phyloP scores from a whole-genome alignment of 2,329 filamentous ascomycete genomes.

The Fusarium chlamydosporum region DNA sequence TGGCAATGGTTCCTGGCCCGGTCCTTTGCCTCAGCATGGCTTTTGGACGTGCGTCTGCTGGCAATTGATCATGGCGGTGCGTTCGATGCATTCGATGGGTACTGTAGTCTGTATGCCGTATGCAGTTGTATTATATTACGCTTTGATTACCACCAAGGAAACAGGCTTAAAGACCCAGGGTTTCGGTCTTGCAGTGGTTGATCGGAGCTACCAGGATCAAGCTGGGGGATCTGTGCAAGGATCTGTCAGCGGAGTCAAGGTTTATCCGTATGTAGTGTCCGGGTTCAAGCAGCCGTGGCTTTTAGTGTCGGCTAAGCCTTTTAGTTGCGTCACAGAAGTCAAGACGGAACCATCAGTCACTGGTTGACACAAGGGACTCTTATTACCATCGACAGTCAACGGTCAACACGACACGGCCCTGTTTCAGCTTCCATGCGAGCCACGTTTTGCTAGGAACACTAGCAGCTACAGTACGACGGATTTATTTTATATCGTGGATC shows the following conservation, averaged over 20 bases:
- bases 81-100: no score
- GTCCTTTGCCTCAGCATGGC: not conserved
- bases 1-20: slow-evolving; percentile 5
- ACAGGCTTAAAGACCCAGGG: slow-evolving; percentile 6
- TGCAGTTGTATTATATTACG: not conserved
- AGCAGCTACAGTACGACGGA: slow-evolving; percentile 9
- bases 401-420: slow-evolving; percentile 22
- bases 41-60: slow-evolving; percentile 3
- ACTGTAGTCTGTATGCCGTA: no score
- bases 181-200: slow-evolving; percentile 36
- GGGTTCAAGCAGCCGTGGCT: slow-evolving; percentile 20
- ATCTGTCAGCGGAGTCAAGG: slow-evolving; percentile 35
- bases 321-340: slow-evolving; percentile 47
- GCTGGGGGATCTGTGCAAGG: slow-evolving; percentile 44
- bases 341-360: slow-evolving; percentile 9
- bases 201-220: slow-evolving; percentile 43
- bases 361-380: slow-evolving; percentile 10
- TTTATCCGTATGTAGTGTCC: slow-evolving; percentile 38
- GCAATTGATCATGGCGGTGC: not conserved
- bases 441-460: slow-evolving; percentile 27
- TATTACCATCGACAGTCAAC: slow-evolving; percentile 4
- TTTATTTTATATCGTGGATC: slow-evolving; percentile 6
- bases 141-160: slow-evolving; percentile 15
- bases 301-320: slow-evolving; percentile 26
- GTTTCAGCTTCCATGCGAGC: slow-evolving; percentile 27